A percentile compares a stretch with the other conserved stretches of the same genome.
These are phyloP conservation scores for Rickenella mellea DNA, from an alignment of 768 basidiomycete species.

Conservation along the genomic window DNA sequence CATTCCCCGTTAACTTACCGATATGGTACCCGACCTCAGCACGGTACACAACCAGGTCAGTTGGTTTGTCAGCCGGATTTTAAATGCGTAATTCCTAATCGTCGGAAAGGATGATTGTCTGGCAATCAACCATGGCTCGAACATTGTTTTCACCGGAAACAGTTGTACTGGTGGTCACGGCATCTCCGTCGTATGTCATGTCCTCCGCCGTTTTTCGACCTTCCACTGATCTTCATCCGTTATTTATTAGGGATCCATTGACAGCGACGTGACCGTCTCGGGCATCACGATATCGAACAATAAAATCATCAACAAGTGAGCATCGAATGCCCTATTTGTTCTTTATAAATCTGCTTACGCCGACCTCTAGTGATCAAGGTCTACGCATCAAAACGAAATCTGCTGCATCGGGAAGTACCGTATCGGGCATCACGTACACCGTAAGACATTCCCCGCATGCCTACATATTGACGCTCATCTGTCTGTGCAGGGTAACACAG, in stretches of 20 bases:
- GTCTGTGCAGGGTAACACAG: conserved; percentile 38
- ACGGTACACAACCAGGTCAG: conserved; percentile 11
- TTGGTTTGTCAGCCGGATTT: conserved; percentile 2
- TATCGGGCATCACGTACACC: conserved; percentile 21
- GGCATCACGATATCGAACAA: conserved; percentile 41
- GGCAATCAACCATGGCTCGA: conserved; percentile 33
- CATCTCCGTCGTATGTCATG: conserved; percentile 41
- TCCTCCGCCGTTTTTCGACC: too few relatives aligned
- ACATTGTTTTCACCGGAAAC: conserved; percentile 30
- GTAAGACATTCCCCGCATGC: not conserved
- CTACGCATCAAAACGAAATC: conserved; percentile 54
- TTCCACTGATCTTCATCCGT: not conserved
- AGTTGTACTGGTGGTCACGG: conserved; percentile 54
- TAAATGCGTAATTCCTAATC: not conserved
- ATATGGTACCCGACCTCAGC: too few relatives aligned
- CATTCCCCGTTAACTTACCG: not conserved
- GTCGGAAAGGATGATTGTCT: conserved; percentile 48
- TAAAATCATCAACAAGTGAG: conserved; percentile 43
- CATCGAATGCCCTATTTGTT: not conserved
- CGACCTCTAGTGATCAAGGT: conserved; percentile 32
- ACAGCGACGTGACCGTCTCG: conserved; percentile 34
- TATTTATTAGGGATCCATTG: conserved; percentile 43
- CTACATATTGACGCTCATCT: not conserved
- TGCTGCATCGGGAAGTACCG: conserved; percentile 34
- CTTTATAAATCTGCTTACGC: not conserved